Base-by-base conservation (phyloP, 129 eudicot genomes). In the Smallanthus sonchifolius region DNA sequence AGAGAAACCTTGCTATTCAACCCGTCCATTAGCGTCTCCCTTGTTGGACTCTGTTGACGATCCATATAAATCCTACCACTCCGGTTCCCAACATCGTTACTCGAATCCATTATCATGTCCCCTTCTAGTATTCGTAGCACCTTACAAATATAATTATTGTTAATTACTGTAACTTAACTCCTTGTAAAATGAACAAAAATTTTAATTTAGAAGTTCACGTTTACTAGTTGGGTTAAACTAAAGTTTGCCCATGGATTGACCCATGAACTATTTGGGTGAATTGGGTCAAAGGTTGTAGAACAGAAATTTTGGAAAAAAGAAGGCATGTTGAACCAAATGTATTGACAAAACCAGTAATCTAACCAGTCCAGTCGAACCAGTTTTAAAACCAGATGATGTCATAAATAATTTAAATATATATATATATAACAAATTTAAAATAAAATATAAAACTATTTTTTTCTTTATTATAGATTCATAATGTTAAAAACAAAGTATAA, bases 121-220 rank as follows among this genome's bases (percentile, higher is more conserved):
- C 99, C 99, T 82, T 95, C 99, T 10, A 95, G 94, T 76, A 91
- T 86, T 15, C 97, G 87, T 20, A 95, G 85, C 69, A 95, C 99
- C 99, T 95, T 49, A 19, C 5, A n/a, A 30, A 65, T n/a, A 47
- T n/a, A 54, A 39, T 7, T 9, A 38, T 5, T 45, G 34, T 49
- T 39, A 20, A 77, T 79, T 6, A 63, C 15, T 35, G 35, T 45
- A n/a, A n/a, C n/a, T n/a, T 39, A 55, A 54, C 28, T 5, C 38
- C 32, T 5, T 6, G 19, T 20, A 43, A 42, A 66, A 4, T 28
- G 3, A 59, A 13, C 64, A 56, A 56, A 24, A 35, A n/a, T 36
- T 36, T 37, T n/a, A 38, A 9, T 20, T 9, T 32, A 20, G 45
- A 36, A n/a, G 36, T 42, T 42, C 59, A 60, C 43, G 59, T 63